Percentiles rank a stretch among this genome's conserved stretches.
phyloP scores from a whole-genome alignment of 2,329 filamentous ascomycete genomes.

The Diaporthe citri region DNA sequence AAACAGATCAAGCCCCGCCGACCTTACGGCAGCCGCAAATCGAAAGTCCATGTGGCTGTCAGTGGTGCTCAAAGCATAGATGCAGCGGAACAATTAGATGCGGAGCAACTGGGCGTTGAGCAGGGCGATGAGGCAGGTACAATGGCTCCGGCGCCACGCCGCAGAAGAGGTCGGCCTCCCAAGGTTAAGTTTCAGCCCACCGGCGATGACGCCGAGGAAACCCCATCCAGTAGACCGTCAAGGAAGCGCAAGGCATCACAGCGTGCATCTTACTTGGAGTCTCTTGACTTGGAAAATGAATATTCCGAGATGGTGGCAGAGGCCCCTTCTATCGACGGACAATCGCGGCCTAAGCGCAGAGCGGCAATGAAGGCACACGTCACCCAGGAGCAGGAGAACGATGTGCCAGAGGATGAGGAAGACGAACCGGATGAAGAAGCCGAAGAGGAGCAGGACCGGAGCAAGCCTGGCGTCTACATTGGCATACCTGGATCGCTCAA shows the following conservation, averaged over 20 bases:
- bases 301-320: background rate
- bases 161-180: constrained; percentile 9
- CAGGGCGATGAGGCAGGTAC: background rate
- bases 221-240: background rate
- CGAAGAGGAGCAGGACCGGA: constrained; percentile 29
- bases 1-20: background rate
- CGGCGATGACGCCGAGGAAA: background rate
- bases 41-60: background rate
- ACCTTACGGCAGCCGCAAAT: constrained; percentile 19
- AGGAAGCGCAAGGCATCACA: constrained; percentile 38
- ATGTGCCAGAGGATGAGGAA: background rate
- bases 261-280: constrained; percentile 24
- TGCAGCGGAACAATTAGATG: background rate
- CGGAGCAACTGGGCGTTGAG: background rate
- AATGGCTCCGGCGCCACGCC: background rate
- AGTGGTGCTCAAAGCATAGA: background rate
- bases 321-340: background rate
- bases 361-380: constrained; percentile 13
- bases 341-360: constrained; percentile 15
- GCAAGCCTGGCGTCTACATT: constrained; percentile 43
- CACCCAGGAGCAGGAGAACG: background rate
- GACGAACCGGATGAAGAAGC: constrained; percentile 22
- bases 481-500: constrained; percentile 46
- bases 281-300: background rate
- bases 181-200: constrained; percentile 6